These are phyloP conservation scores for Septoria linicola DNA, from an alignment of 2,329 filamentous ascomycete genomes.

Conservation along the genomic window DNA sequence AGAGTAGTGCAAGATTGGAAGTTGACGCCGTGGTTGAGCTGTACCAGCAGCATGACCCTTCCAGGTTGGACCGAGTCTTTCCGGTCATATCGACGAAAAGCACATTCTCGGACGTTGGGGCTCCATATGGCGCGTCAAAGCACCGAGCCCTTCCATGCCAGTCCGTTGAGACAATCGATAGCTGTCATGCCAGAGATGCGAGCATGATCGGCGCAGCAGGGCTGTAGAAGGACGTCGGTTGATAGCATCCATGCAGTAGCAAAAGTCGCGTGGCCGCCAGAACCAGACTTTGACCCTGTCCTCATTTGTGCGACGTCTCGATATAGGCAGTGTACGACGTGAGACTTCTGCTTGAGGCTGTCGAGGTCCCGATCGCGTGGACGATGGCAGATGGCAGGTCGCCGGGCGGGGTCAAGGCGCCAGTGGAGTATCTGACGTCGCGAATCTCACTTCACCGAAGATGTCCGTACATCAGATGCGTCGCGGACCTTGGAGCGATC, in stretches of 20 bases:
- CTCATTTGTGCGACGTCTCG: neutral
- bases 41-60: neutral
- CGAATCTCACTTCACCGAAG: neutral
- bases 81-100: neutral
- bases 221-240: no score
- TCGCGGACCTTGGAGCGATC: no score
- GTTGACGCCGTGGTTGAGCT: neutral
- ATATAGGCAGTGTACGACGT: neutral
- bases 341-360: neutral
- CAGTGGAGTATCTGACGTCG: neutral
- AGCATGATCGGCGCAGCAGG: no score
- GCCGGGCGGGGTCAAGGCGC: neutral
- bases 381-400: neutral
- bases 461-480: no score
- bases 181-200: neutral
- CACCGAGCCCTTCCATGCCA: neutral
- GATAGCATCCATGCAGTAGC: no score
- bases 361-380: neutral
- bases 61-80: constrained; percentile 2
- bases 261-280: neutral
- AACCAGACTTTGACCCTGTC: neutral
- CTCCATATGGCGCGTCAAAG: neutral
- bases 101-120: neutral
- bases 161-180: neutral
- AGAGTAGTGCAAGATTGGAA: no score